phyloP scores from a whole-genome alignment of 106 monocot genomes.

The Agapanthus africanus region DNA sequence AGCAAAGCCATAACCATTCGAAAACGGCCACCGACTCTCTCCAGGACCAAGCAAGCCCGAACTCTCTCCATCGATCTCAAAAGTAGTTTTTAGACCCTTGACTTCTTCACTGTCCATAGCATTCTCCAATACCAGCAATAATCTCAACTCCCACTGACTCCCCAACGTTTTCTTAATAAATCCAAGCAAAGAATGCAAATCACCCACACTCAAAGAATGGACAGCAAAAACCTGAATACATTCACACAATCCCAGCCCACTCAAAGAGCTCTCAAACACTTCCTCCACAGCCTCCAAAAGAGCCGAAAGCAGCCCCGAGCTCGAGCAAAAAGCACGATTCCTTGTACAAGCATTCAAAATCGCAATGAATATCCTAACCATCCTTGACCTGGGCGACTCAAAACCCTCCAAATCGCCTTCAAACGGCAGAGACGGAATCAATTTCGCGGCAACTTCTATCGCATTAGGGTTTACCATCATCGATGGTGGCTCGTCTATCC shows the following conservation, averaged over 20 bases:
- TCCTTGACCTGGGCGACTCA: conserved; percentile 74
- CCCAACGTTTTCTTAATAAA: conserved; percentile 43
- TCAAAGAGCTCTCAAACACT: conserved; percentile 35
- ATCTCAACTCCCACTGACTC: conserved; percentile 48
- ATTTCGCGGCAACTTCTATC: conserved; percentile 51
- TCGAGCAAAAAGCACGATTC: conserved; percentile 82
- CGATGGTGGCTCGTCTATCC: conserved; percentile 31
- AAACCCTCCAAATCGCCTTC: conserved; percentile 37
- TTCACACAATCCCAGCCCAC: conserved; percentile 37
- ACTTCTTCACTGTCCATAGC: conserved; percentile 60
- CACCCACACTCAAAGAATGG: conserved; percentile 57
- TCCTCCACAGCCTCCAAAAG: conserved; percentile 52
- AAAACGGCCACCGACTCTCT: conserved; percentile 92
- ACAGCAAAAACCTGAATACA: conserved; percentile 73
- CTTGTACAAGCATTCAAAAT: conserved; percentile 65
- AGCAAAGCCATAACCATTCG: conserved; percentile 82
- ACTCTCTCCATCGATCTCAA: conserved; percentile 97
- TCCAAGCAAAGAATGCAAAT: conserved; percentile 67
- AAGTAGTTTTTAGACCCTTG: conserved; percentile 54
- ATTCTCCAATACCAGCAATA: conserved; percentile 75
- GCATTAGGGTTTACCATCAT: conserved; percentile 73
- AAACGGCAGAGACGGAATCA: conserved; percentile 63
- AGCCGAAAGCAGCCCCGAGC: conserved; percentile 58
- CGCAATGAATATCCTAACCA: conserved; percentile 58
- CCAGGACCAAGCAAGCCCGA: conserved; percentile 89